A percentile compares a stretch with the other conserved stretches of the same genome.
Conservation (phyloP, 768 basidiomycete genomes). For the Clitopilus hobsonii region DNA sequence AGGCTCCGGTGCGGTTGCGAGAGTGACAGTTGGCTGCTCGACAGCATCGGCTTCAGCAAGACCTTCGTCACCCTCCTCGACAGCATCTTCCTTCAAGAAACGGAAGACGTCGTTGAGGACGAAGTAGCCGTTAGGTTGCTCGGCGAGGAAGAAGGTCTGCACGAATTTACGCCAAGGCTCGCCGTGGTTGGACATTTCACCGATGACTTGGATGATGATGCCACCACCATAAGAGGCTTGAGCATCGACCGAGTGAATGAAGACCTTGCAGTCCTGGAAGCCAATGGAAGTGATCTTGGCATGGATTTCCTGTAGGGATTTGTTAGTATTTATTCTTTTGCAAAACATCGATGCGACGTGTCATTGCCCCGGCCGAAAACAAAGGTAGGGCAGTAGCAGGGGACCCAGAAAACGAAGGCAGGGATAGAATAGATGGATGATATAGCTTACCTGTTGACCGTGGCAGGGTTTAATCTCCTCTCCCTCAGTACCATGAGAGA, state of each 20-base stretch:
- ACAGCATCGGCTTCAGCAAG: slow-evolving; percentile 46
- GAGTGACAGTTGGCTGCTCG: slow-evolving; percentile 29
- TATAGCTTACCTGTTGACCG: slow-evolving; percentile 82
- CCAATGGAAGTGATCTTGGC: slow-evolving; percentile 91
- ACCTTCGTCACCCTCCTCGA: slow-evolving; percentile 69
- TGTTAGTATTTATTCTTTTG: slow-evolving; percentile 2
- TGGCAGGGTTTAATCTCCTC: slow-evolving; percentile 87
- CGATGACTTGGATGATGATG: slow-evolving; percentile 98
- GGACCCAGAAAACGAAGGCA: neutral
- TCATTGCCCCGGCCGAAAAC: neutral
- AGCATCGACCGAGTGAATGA: slow-evolving; percentile 97
- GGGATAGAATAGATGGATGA: slow-evolving; percentile 2
- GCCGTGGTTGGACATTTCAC: slow-evolving; percentile 94
- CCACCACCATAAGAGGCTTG: slow-evolving; percentile 93
- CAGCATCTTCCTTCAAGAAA: slow-evolving; percentile 93
- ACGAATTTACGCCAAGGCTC: slow-evolving; percentile 98
- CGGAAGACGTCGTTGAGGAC: slow-evolving; percentile 99
- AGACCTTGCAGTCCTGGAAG: slow-evolving; percentile 97
- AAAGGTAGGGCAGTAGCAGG: neutral
- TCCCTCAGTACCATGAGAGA: slow-evolving; percentile 96
- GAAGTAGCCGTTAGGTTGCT: slow-evolving; percentile 98
- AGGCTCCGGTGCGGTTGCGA: slow-evolving; percentile 22
- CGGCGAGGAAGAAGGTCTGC: slow-evolving; percentile 99
- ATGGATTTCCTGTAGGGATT: slow-evolving; percentile 79
- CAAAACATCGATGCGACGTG: slow-evolving; percentile 2